Conservation (phyloP, 2,329 filamentous ascomycete genomes). For the Cryphonectria radicalis region DNA sequence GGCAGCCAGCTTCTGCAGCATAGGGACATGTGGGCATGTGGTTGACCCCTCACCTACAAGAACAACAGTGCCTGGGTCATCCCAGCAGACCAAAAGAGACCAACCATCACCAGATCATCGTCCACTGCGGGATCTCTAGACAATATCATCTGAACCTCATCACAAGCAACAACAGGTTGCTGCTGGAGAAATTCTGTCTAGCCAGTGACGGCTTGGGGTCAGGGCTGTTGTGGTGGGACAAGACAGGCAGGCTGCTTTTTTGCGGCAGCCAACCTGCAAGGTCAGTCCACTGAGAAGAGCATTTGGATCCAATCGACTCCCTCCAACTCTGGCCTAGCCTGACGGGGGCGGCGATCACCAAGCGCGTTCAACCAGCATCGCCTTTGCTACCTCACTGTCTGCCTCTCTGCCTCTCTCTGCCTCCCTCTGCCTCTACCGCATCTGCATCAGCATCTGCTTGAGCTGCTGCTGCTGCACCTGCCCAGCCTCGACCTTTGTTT, state of each 20-base stretch:
- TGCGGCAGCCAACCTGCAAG: background rate
- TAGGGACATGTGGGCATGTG: background rate
- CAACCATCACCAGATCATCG: background rate
- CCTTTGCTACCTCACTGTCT: background rate
- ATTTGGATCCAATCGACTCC: background rate
- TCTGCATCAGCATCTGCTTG: background rate
- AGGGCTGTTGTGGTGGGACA: background rate
- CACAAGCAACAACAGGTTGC: background rate
- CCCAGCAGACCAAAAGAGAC: background rate
- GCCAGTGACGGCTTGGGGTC: no score
- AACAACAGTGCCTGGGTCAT: background rate
- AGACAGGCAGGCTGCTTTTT: background rate
- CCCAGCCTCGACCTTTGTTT: background rate
- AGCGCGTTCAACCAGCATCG: constrained; percentile 1
- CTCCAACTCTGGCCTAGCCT: constrained; percentile 6
- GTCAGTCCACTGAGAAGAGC: background rate
- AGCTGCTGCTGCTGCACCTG: background rate
- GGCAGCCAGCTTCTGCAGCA: constrained; percentile 2
- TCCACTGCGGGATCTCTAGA: background rate
- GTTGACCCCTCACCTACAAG: background rate
- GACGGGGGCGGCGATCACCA: background rate
- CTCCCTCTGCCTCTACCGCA: background rate
- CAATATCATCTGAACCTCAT: background rate
- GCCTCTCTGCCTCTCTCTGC: background rate
- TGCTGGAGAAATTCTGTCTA: background rate